Evolutionary conservation across 1,139 yeast genomes (phyloP).

Genomic region (Saccharomyces pastorianus): DNA sequence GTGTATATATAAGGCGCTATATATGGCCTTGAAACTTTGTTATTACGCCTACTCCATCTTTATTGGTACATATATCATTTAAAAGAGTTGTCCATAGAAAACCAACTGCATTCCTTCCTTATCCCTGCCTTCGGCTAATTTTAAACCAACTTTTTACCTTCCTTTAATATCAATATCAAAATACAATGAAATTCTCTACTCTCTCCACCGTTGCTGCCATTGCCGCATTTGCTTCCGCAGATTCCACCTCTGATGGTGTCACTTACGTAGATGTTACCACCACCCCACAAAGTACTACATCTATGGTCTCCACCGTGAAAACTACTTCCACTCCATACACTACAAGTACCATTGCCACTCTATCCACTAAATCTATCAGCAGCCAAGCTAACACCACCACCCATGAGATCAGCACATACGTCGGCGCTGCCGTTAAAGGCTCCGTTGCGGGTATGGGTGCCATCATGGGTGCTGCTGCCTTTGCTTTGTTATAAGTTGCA

Average conservation of each 20-base stretch:
- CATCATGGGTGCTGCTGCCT: slow-evolving; percentile 10
- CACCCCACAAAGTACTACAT: slow-evolving; percentile 30
- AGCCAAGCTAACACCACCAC: slow-evolving; percentile 5
- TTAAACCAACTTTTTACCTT: slow-evolving; percentile 2
- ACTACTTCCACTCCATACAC: slow-evolving; percentile 30
- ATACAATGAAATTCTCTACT: slow-evolving; percentile 18
- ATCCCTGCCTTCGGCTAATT: not conserved
- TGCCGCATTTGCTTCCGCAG: slow-evolving; percentile 7
- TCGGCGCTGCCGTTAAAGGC: slow-evolving; percentile 11
- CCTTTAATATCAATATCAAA: not conserved
- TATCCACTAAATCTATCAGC: slow-evolving; percentile 3
- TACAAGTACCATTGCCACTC: slow-evolving; percentile 24
- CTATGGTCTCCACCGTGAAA: slow-evolving; percentile 31
- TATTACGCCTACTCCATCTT: not conserved
- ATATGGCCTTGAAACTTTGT: not conserved
- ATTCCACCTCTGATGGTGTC: slow-evolving; percentile 21
- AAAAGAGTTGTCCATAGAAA: not conserved
- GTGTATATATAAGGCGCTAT: not conserved
- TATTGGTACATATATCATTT: not conserved
- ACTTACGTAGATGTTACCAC: slow-evolving; percentile 32
- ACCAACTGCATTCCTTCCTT: not conserved
- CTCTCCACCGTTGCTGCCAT: slow-evolving; percentile 15
- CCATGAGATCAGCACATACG: slow-evolving; percentile 9
- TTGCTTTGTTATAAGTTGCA: not conserved
- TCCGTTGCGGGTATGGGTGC: slow-evolving; percentile 14